Evolutionary conservation across 495 filamentous ascomycete species (phyloP).

Genomic region (Xylaria nigripes): DNA sequence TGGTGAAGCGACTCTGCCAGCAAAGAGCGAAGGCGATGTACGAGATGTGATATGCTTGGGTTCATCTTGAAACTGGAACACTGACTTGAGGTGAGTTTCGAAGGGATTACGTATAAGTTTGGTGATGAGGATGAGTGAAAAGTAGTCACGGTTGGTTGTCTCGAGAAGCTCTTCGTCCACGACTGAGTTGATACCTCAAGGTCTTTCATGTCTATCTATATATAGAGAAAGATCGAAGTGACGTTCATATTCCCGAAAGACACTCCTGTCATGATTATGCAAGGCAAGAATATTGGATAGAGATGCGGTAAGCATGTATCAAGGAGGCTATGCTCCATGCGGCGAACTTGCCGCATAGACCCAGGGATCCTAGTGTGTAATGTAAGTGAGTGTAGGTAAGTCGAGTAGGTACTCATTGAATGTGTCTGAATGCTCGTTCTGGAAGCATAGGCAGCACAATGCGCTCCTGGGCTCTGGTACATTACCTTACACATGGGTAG

Average conservation of each 20-base stretch:
- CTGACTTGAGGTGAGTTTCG: neutral
- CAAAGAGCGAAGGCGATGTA: conserved; percentile 9
- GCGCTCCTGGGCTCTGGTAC: neutral
- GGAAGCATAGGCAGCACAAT: neutral
- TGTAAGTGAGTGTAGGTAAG: neutral
- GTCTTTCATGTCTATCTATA: neutral
- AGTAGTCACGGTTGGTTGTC: neutral
- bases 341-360: neutral
- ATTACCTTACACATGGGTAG: neutral
- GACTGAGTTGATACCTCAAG: neutral
- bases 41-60: conserved; percentile 12
- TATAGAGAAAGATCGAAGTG: neutral
- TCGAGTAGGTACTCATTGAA: too few species aligned
- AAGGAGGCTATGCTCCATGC: neutral
- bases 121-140: too few species aligned
- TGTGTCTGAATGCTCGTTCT: neutral
- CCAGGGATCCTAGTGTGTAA: neutral
- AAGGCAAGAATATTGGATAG: neutral
- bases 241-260: neutral
- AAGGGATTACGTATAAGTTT: neutral
- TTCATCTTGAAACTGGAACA: conserved; percentile 9
- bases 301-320: neutral
- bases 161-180: neutral
- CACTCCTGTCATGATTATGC: neutral
- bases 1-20: conserved; percentile 11